A percentile compares a stretch with the other conserved stretches of the same genome.
Conservation (phyloP, 495 filamentous ascomycete genomes). For the Hamigera avellanea region DNA sequence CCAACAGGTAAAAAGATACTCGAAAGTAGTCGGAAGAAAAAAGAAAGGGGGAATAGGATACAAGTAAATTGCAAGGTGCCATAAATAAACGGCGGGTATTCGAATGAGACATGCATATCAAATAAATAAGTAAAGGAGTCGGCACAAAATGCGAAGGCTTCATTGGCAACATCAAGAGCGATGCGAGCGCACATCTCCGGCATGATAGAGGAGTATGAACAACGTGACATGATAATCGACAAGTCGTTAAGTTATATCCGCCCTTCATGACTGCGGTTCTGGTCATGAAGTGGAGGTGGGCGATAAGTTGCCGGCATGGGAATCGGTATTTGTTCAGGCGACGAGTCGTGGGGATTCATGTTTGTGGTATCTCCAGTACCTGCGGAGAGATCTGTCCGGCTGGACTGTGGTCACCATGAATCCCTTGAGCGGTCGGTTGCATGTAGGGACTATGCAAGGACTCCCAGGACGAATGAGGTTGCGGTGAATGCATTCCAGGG, state of each 20-base stretch:
- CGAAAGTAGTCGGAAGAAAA: too few relatives aligned
- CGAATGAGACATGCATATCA: too few relatives aligned
- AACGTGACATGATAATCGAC: neutral
- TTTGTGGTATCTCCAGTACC: neutral
- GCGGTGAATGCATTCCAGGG: slow-evolving; percentile 3
- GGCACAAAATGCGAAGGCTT: neutral
- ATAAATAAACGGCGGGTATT: too few relatives aligned
- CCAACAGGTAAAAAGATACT: too few relatives aligned
- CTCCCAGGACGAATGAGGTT: slow-evolving; percentile 16
- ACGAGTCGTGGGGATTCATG: neutral
- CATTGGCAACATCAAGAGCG: neutral
- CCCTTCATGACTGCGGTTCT: neutral
- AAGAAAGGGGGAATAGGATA: too few relatives aligned
- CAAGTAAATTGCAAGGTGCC: too few relatives aligned
- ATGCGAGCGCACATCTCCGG: too few relatives aligned
- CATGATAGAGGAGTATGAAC: neutral
- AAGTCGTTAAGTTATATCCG: neutral
- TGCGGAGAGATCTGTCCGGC: neutral
- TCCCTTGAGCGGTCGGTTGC: neutral
- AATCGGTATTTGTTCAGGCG: neutral
- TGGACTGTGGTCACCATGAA: neutral
- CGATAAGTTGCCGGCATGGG: neutral
- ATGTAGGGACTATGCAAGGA: slow-evolving; percentile 5
- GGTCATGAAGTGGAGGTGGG: neutral
- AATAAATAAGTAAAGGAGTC: too few relatives aligned